phyloP scores from a whole-genome alignment of 345 rosid species.

The Eucalyptus sp. region DNA sequence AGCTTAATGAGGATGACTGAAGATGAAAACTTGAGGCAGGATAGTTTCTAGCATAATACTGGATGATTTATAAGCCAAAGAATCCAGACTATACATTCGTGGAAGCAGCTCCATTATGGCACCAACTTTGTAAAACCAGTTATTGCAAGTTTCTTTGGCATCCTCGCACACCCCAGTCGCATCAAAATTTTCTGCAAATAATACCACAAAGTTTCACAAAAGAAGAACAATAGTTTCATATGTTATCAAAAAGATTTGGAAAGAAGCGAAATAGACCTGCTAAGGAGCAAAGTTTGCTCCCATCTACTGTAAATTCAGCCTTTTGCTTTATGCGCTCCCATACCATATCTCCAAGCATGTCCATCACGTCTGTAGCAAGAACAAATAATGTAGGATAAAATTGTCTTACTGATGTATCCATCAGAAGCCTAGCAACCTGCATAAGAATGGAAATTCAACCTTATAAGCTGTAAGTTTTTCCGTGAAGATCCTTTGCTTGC shows the following conservation, averaged over 20 bases:
- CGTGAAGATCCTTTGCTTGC: background rate
- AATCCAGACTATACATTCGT: slow-evolving; percentile 52
- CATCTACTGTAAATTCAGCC: slow-evolving; percentile 72
- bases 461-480: background rate
- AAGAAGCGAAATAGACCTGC: slow-evolving; percentile 24
- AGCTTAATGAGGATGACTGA: background rate
- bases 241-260: background rate
- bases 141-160: slow-evolving; percentile 89
- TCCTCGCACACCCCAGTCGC: slow-evolving; percentile 49
- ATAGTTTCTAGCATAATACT: background rate
- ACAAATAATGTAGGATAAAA: slow-evolving; percentile 92
- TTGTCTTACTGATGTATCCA: slow-evolving; percentile 79
- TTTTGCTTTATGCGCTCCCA: slow-evolving; percentile 81
- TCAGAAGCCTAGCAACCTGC: slow-evolving; percentile 85
- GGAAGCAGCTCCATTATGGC: slow-evolving; percentile 84
- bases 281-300: slow-evolving; percentile 31
- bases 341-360: slow-evolving; percentile 88
- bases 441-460: slow-evolving; percentile 1
- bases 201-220: background rate
- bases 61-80: background rate
- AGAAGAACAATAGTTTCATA: background rate
- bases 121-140: slow-evolving; percentile 90
- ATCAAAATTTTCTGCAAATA: slow-evolving; percentile 49
- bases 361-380: slow-evolving; percentile 70
- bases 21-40: background rate